Percentiles rank a stretch among this genome's conserved stretches.
Conservation (phyloP, 2,329 filamentous ascomycete species). For the Nemania serpens region DNA sequence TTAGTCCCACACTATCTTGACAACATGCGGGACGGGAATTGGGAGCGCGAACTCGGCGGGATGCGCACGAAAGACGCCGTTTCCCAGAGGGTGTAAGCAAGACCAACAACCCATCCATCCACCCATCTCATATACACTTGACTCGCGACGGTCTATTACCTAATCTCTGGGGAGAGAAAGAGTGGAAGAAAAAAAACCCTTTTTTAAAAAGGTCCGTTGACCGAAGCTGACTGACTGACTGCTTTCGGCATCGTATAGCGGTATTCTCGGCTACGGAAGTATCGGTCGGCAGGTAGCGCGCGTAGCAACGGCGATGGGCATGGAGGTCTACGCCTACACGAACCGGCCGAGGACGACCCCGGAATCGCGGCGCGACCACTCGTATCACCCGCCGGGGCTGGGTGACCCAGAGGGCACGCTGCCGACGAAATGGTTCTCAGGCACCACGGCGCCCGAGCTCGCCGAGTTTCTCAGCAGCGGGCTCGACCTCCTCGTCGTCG, state of each 20-base stretch:
- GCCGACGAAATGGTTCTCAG: constrained; percentile 49
- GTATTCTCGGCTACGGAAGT: constrained; percentile 51
- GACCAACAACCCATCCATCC: background rate
- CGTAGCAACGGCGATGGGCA: constrained; percentile 63
- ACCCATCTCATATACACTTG: background rate
- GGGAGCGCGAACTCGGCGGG: constrained; percentile 44
- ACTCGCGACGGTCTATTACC: no score
- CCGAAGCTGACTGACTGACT: background rate
- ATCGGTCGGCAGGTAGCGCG: constrained; percentile 51
- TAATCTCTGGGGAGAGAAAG: no score
- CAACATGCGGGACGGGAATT: constrained; percentile 49
- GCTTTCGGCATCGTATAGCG: constrained; percentile 29
- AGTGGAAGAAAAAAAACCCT: no score
- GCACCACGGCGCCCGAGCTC: constrained; percentile 40
- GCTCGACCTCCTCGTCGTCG: constrained; percentile 49
- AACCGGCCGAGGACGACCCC: constrained; percentile 63
- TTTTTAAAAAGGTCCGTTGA: background rate
- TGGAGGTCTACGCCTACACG: constrained; percentile 72
- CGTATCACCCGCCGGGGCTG: constrained; percentile 68
- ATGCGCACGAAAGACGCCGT: constrained; percentile 52
- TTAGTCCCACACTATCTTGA: constrained; percentile 53
- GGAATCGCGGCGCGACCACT: constrained; percentile 61
- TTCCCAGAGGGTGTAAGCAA: constrained; percentile 54
- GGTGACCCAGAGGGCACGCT: constrained; percentile 49
- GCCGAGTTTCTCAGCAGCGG: constrained; percentile 48